Conservation (phyloP, 345 rosid species). For the Luvunga scandens region DNA sequence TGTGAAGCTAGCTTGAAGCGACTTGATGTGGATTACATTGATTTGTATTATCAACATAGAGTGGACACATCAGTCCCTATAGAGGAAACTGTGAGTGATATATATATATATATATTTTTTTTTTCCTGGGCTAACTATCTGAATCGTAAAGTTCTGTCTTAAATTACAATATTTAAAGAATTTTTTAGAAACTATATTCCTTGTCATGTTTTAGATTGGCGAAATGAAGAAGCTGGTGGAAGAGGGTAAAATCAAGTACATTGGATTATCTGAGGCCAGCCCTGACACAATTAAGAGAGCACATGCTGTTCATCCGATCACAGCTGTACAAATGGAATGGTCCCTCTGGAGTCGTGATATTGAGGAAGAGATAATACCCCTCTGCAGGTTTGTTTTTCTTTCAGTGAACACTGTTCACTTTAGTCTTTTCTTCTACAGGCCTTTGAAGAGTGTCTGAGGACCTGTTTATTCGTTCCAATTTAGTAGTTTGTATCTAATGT, state of each 20-base stretch:
- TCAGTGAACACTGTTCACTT: not conserved
- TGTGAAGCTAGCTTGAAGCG: constrained; percentile 62
- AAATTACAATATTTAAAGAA: not conserved
- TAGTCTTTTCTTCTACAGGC: not conserved
- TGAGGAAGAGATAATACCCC: constrained; percentile 52
- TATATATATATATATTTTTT: too few species aligned
- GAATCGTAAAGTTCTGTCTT: not conserved
- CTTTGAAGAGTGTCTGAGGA: not conserved
- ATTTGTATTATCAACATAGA: constrained; percentile 51
- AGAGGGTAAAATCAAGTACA: constrained; percentile 54
- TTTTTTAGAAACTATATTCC: not conserved
- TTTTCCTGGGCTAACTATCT: not conserved
- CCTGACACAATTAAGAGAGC: constrained; percentile 63
- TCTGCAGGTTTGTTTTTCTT: constrained; percentile 39
- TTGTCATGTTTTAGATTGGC: constrained; percentile 33
- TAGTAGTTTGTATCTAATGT: not conserved
- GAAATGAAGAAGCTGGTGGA: constrained; percentile 61
- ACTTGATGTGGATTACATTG: constrained; percentile 50
- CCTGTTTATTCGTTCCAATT: not conserved
- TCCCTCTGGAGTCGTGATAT: constrained; percentile 63
- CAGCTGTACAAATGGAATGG: constrained; percentile 68
- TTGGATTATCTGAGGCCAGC: constrained; percentile 57
- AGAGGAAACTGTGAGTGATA: constrained; percentile 45
- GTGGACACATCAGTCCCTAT: constrained; percentile 47
- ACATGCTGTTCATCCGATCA: constrained; percentile 62